Evolutionary conservation across 371 early-diverging fungal species (phyloP), one percentile per base, ranked within the genome.

Genomic region (Mortierella sp.): DNA sequence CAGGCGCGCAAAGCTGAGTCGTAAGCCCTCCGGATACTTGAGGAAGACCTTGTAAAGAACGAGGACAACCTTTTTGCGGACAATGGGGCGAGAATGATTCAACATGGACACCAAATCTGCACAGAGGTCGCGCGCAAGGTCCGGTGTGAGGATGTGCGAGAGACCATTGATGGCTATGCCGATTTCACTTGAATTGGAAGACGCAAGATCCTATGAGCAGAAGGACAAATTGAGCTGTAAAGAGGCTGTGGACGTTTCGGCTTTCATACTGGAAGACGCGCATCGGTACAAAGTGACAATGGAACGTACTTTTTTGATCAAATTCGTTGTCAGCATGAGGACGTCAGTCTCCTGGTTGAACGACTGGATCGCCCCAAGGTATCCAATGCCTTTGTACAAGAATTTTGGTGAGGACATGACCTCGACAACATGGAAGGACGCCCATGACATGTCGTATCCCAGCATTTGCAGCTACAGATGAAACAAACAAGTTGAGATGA

Each of bases 371-470:
- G 97, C 98, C 2, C 97, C 97, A 59, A 94, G 83, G 73, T 98
- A 98, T 30, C 97, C 98, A 23, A 92, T 84, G 27, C 95, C 86
- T 78, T 98, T 98, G 76, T 94, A 89, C 24, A 84, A 72, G 41
- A 94, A 89, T 52, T 93, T 92, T 48, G 93, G 84, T 6, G 95
- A 92, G 0, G 96, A 93, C 97, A 98, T 97, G 51, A 96, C 95
- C 78, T 98, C 96, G n/a, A 98, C 92, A 4, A 97, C 90, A 73
- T 97, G 95, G 72, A 98, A 98, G 0, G 93, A 90, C 0, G 97
- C 97, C 97, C 98, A 98, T 3, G 89, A 88, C 93, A 95, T 95
- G 72, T 96, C 96, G 64, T 96, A 97, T 4, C 98, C 98, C 24
- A 95, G 86, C 96, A 97, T 96, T 84, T 97, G 96, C 30, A 98